Percentiles rank a stretch among this genome's conserved stretches.
phyloP scores from a whole-genome alignment of 768 basidiomycete genomes.

The Asterophora lycoperdoides region DNA sequence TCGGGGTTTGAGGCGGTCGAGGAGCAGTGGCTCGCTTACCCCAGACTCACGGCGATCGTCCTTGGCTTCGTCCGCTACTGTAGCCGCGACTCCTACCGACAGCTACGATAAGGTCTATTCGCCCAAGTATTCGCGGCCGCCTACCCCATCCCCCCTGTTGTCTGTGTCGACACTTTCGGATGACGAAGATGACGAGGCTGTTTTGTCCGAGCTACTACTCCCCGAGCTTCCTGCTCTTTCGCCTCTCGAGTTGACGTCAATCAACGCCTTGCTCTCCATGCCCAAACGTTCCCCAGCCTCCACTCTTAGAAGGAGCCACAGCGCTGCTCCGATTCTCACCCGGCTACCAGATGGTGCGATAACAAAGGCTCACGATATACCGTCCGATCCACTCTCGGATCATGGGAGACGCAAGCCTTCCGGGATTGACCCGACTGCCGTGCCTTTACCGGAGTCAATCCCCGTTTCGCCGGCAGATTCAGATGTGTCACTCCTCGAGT shows the following conservation, averaged over 20 bases:
- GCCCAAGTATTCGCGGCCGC: too few species aligned
- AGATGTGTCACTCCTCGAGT: too few species aligned
- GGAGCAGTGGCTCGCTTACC: not conserved
- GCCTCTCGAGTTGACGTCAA: not conserved
- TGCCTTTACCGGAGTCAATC: too few species aligned
- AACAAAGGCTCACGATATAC: not conserved
- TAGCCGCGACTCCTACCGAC: too few species aligned
- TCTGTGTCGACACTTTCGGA: not conserved
- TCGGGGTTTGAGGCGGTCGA: slow-evolving; percentile 3
- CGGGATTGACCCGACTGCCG: too few species aligned
- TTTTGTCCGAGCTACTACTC: too few species aligned
- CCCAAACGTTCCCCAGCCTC: not conserved
- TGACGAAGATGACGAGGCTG: too few species aligned
- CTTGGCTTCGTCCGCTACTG: not conserved
- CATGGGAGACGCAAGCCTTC: too few species aligned
- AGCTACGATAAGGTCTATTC: too few species aligned
- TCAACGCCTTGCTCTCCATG: not conserved
- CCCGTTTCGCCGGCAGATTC: too few species aligned
- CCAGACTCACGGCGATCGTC: not conserved
- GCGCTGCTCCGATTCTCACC: slow-evolving; percentile 3
- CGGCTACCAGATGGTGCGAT: not conserved
- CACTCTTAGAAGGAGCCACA: slow-evolving; percentile 1
- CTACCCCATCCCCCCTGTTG: too few species aligned
- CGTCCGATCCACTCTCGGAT: not conserved
- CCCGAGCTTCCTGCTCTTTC: too few species aligned